Evolutionary conservation across 768 basidiomycete genomes (phyloP).

Genomic region (Obba rivulosa): DNA sequence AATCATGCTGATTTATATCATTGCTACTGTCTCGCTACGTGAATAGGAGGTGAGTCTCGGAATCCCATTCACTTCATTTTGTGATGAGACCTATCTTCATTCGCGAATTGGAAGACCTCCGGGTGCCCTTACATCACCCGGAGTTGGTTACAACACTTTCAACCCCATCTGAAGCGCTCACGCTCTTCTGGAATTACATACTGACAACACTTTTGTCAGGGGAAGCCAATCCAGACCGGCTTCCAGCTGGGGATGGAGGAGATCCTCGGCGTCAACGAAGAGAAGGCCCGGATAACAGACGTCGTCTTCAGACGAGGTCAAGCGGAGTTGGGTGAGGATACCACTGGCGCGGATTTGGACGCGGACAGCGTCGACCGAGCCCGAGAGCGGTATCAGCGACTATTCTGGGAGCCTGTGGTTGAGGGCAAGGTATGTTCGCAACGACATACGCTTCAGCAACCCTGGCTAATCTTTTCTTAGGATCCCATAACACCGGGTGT

Average conservation of each 20-base stretch:
- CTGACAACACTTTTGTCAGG: constrained; percentile 37
- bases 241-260: constrained; percentile 80
- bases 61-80: constrained; percentile 1
- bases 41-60: constrained; percentile 40
- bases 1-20: constrained; percentile 6
- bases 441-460: not conserved
- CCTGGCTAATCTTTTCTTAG: constrained; percentile 29
- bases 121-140: constrained; percentile 59
- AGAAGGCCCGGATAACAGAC: not conserved
- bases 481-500: constrained; percentile 54
- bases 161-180: constrained; percentile 59
- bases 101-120: constrained; percentile 62
- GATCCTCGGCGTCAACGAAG: constrained; percentile 52
- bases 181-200: too few species aligned
- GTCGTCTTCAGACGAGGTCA: constrained; percentile 1
- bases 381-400: constrained; percentile 60
- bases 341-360: constrained; percentile 60
- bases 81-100: constrained; percentile 61
- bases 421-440: constrained; percentile 54
- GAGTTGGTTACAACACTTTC: constrained; percentile 59
- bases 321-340: constrained; percentile 37
- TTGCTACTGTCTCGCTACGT: constrained; percentile 4
- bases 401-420: constrained; percentile 75
- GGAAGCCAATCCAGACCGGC: constrained; percentile 67
- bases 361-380: constrained; percentile 52